Conservation (phyloP, 2,329 filamentous ascomycete genomes). For the Ophiostoma populinum region DNA sequence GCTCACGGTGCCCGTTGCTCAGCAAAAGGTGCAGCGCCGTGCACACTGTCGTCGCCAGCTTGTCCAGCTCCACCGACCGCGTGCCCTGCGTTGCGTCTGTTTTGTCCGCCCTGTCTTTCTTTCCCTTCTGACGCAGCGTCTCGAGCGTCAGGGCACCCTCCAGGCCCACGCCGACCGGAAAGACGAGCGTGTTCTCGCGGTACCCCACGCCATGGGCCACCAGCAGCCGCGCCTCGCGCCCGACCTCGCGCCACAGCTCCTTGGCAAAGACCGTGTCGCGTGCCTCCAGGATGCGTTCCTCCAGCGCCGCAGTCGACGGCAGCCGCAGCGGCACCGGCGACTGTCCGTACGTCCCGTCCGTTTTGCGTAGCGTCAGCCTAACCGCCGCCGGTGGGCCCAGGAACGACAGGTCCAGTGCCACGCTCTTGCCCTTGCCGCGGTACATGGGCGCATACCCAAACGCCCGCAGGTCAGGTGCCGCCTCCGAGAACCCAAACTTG, state of each 20-base stretch:
- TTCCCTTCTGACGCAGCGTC: constrained; percentile 30
- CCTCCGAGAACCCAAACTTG: constrained; percentile 75
- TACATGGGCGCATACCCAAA: constrained; percentile 69
- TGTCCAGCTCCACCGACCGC: not conserved
- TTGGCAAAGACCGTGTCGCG: constrained; percentile 66
- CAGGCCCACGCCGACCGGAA: constrained; percentile 33
- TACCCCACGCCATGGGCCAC: constrained; percentile 53
- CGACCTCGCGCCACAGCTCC: constrained; percentile 82
- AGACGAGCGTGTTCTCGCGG: constrained; percentile 38
- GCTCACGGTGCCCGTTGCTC: constrained; percentile 48
- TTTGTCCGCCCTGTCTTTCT: not conserved
- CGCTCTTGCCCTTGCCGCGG: constrained; percentile 54
- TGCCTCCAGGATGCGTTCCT: constrained; percentile 54
- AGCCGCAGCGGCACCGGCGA: constrained; percentile 1
- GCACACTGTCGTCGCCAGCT: constrained; percentile 46
- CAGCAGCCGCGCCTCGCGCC: constrained; percentile 60
- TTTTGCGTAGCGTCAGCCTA: constrained; percentile 4
- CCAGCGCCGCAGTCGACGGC: constrained; percentile 39
- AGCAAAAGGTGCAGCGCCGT: constrained; percentile 60
- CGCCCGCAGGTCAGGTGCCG: constrained; percentile 40
- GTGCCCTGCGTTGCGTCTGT: not conserved
- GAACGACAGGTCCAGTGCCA: constrained; percentile 51
- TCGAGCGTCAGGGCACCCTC: constrained; percentile 52
- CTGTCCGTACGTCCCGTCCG: not conserved
- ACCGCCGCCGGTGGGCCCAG: constrained; percentile 24